Evolutionary conservation across 306 rosid species (phyloP).

Genomic region (Dryas alaskensis): DNA sequence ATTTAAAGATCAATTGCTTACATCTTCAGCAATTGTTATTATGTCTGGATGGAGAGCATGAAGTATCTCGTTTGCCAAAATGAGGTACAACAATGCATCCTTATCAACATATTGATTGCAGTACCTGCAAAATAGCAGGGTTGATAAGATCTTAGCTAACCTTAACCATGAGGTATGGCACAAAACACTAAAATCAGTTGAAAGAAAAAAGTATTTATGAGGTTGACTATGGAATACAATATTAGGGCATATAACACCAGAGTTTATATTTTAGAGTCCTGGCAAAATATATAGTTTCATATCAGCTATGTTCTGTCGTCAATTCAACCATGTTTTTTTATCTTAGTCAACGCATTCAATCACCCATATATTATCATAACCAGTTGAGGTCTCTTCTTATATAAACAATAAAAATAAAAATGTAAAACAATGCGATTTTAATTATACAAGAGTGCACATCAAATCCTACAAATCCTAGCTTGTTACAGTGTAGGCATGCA

Average conservation of each 20-base stretch:
- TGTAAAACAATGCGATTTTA: background rate
- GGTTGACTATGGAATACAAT: background rate
- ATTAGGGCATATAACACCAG: background rate
- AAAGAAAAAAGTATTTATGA: background rate
- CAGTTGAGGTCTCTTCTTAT: background rate
- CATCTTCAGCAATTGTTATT: slow-evolving; percentile 92
- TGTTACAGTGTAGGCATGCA: slow-evolving; percentile 5
- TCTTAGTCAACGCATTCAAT: background rate
- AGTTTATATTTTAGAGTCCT: background rate
- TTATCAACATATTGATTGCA: slow-evolving; percentile 94
- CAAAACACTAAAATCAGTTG: slow-evolving; percentile 3
- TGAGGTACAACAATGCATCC: slow-evolving; percentile 82
- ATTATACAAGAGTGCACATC: background rate
- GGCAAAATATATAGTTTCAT: background rate
- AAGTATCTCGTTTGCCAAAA: slow-evolving; percentile 83
- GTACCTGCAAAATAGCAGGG: slow-evolving; percentile 53
- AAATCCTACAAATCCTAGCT: background rate
- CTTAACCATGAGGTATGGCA: background rate
- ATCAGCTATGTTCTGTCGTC: background rate
- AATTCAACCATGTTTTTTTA: background rate
- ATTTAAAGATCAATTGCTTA: slow-evolving; percentile 34
- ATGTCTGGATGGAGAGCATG: slow-evolving; percentile 75
- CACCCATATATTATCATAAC: background rate
- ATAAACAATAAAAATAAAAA: background rate
- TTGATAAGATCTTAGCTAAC: slow-evolving; percentile 3